Evolutionary conservation across 2,329 filamentous ascomycete genomes (phyloP).

Genomic region (Hymenoscyphus scutula): DNA sequence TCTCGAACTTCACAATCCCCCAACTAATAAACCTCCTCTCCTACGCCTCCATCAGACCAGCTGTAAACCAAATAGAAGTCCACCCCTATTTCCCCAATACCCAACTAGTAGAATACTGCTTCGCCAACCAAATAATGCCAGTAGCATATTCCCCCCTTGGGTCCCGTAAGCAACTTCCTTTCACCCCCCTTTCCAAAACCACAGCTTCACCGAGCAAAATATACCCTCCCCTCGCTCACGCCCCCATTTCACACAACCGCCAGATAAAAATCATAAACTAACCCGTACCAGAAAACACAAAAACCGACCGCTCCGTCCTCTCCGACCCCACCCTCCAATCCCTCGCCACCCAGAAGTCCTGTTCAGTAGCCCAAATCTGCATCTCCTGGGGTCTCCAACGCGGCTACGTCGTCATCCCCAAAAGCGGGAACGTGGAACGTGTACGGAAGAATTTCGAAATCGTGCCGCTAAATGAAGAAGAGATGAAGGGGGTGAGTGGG

Average conservation of each 20-base stretch:
- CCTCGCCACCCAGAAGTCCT: constrained; percentile 61
- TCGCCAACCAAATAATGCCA: constrained; percentile 65
- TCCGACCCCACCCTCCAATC: constrained; percentile 56
- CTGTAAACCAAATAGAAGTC: constrained; percentile 61
- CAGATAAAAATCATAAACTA: constrained; percentile 57
- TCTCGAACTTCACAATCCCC: constrained; percentile 56
- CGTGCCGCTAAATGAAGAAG: constrained; percentile 59
- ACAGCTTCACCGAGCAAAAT: no score
- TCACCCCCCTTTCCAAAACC: no score
- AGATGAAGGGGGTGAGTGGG: constrained; percentile 51
- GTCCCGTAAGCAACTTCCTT: constrained; percentile 39
- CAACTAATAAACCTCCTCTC: constrained; percentile 52
- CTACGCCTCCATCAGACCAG: constrained; percentile 47
- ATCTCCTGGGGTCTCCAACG: constrained; percentile 69
- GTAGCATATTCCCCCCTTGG: constrained; percentile 71
- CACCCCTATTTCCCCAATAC: constrained; percentile 72
- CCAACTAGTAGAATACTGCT: constrained; percentile 67
- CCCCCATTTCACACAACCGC: no score
- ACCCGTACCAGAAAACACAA: constrained; percentile 26
- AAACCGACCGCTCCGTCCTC: constrained; percentile 56
- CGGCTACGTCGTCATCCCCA: constrained; percentile 67
- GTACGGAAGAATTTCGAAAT: constrained; percentile 69
- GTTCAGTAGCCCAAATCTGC: constrained; percentile 58
- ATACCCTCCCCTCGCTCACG: no score
- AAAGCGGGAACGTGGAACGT: constrained; percentile 64